Evolutionary conservation across 140 eudicot genomes (phyloP), one percentile per base, ranked within the genome.

Genomic region (Bidens hawaiensis): DNA sequence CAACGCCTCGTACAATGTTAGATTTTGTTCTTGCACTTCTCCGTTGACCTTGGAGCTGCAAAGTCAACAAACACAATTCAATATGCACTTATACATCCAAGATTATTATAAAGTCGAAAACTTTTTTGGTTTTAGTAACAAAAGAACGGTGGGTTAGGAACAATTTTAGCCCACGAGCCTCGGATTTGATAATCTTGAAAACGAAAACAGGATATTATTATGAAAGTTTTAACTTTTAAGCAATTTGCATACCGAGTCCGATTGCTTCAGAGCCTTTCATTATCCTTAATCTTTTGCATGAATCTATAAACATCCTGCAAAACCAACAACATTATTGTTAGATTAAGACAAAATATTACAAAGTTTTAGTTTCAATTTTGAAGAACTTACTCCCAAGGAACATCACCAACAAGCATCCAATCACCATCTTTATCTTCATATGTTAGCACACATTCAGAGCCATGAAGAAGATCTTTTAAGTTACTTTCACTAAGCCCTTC

Each of bases 331-430:
- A 33, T 18, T 23, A 22, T 21, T 17, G 18, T 47, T 25, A n/a
- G 4, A 16, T 47, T 64, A 46, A 22, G 4, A 52, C 23, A 21
- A 60, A 15, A 10, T 10, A 36, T 8, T 36, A 33, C 1, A 1
- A 36, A 11, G 43, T n/a, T 36, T 36, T 36, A 8, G 43, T 36
- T 36, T 11, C n/a, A 10, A 2, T 43, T 10, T 36, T 36, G 43
- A 4, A 34, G 19, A 70, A 74, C 93, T 64, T 67, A 87, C 95
- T 81, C 86, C 95, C 95, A 87, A 26, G 95, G 95, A 69, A 87
- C 95, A 73, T 87, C 95, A 15, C 93, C 95, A 64, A 83, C 95
- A 56, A 87, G 95, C 95, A 87, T 87, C 95, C 95, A 87, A 38
- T 87, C 93, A 2, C 86, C 84, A 45, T 87, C 93, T 70, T 87